These are phyloP conservation scores for Allantophomopsis cytisporea DNA, from an alignment of 2,329 filamentous ascomycete genomes.

Conservation along the genomic window DNA sequence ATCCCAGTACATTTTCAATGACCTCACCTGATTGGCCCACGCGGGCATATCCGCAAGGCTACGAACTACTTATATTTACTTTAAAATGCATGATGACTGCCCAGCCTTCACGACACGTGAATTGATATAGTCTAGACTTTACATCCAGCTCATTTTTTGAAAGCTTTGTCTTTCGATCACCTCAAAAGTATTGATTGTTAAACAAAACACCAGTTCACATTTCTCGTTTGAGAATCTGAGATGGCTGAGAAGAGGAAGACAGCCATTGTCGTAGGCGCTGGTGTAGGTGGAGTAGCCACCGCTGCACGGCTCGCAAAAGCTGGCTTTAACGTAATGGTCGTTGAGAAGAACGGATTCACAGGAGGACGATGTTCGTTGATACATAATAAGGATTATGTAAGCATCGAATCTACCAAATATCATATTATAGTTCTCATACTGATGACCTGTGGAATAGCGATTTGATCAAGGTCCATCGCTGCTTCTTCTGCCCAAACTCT, in stretches of 20 bases:
- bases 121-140: too few species aligned
- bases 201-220: too few species aligned
- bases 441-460: constrained; percentile 22
- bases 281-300: constrained; percentile 57
- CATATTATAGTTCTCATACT: background rate
- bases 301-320: constrained; percentile 59
- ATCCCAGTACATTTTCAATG: too few species aligned
- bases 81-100: too few species aligned
- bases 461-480: constrained; percentile 70
- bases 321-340: constrained; percentile 57
- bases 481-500: constrained; percentile 57
- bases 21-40: too few species aligned
- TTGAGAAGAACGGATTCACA: constrained; percentile 66
- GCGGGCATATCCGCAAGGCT: too few species aligned
- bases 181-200: too few species aligned
- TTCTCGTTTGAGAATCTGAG: background rate
- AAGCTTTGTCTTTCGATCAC: too few species aligned
- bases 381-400: constrained; percentile 39
- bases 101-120: too few species aligned
- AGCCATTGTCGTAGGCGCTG: constrained; percentile 47
- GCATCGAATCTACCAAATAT: constrained; percentile 3
- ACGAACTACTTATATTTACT: too few species aligned
- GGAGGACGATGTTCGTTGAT: constrained; percentile 60
- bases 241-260: constrained; percentile 25
- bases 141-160: too few species aligned